A percentile compares a stretch with the other conserved stretches of the same genome.
phyloP scores from a whole-genome alignment of 257 asterid genomes.

The Solanum boliviense region DNA sequence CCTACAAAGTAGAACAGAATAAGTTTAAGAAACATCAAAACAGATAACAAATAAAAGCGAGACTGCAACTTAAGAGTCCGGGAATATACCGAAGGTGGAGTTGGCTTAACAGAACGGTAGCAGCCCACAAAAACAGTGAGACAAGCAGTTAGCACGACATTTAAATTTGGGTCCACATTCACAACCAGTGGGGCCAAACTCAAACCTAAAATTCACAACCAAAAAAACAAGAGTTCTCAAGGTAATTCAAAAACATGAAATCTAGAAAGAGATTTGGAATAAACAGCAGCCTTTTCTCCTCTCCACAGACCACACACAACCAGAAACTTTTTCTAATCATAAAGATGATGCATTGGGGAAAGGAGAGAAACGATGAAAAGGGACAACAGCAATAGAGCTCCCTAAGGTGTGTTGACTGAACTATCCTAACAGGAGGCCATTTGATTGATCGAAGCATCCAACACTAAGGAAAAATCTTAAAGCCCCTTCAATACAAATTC shows the following conservation, averaged over 20 bases:
- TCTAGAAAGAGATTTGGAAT: not conserved
- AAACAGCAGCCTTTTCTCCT: not conserved
- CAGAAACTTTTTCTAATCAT: not conserved
- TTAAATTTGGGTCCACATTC: conserved; percentile 84
- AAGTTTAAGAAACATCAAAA: not conserved
- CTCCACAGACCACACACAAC: not conserved
- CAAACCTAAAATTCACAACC: conserved; percentile 47
- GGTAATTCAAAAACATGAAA: not conserved
- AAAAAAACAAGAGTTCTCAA: not conserved
- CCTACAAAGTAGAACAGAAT: conserved; percentile 36
- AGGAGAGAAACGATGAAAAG: not conserved
- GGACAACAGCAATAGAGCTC: not conserved
- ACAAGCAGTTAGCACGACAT: conserved; percentile 82
- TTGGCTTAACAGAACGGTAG: conserved; percentile 82
- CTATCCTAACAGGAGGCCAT: not conserved
- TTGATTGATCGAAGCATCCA: not conserved
- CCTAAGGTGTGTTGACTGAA: not conserved
- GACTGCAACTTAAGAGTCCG: not conserved
- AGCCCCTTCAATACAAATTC: not conserved
- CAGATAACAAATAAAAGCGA: not conserved
- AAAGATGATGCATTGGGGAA: not conserved
- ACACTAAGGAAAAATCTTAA: not conserved
- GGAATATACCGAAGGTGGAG: conserved; percentile 77
- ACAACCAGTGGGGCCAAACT: conserved; percentile 80
- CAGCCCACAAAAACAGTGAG: conserved; percentile 85